Conservation (phyloP, 2,329 filamentous ascomycete genomes). For the Botrytis fabae region DNA sequence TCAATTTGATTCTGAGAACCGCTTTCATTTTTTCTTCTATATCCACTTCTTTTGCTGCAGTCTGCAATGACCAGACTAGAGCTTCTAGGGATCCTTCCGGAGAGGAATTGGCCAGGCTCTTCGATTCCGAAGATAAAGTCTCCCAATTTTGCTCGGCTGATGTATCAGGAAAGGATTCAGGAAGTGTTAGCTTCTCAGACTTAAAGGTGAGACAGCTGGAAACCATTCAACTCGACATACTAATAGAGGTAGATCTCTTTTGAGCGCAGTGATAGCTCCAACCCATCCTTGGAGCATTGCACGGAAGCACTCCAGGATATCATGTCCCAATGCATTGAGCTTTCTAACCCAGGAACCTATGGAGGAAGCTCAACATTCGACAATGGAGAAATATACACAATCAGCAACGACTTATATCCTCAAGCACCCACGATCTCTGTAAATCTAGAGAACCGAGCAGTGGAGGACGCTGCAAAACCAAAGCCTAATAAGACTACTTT, state of each 20-base stretch:
- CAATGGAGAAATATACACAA: constrained; percentile 1
- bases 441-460: background rate
- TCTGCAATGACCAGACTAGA: background rate
- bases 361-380: background rate
- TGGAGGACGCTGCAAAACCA: background rate
- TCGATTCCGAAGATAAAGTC: background rate
- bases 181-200: background rate
- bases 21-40: constrained; percentile 15
- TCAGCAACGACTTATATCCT: background rate
- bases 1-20: background rate
- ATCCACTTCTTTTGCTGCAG: background rate
- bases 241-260: background rate
- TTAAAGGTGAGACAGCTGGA: background rate
- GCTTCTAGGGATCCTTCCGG: background rate
- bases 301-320: background rate
- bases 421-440: background rate
- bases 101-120: background rate
- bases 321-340: background rate
- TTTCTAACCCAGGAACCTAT: background rate
- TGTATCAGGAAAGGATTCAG: background rate
- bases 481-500: background rate
- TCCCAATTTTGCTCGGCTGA: background rate
- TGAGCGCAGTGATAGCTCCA: background rate
- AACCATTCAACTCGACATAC: background rate
- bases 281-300: background rate